Conservation (phyloP, 805 yeast species). For the Teunomyces tritomae region DNA sequence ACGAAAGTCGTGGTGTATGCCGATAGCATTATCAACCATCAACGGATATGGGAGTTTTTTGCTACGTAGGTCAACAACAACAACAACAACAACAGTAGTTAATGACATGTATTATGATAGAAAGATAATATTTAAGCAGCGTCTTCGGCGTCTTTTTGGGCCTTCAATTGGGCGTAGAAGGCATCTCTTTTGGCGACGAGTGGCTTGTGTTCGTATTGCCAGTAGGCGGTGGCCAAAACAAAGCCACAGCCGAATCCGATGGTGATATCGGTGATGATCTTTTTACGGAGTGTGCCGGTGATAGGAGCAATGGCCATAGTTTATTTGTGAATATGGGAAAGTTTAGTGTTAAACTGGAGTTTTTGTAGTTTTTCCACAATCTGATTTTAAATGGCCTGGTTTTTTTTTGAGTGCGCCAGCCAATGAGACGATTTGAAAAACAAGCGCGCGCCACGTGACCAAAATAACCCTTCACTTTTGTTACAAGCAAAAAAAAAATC, state of each 20-base stretch:
- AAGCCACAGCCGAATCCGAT: slow-evolving; percentile 65
- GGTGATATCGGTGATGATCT: slow-evolving; percentile 73
- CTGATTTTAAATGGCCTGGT: background rate
- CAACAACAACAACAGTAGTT: background rate
- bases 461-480: background rate
- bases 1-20: slow-evolving; percentile 43
- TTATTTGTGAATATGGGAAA: slow-evolving; percentile 5
- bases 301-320: slow-evolving; percentile 82
- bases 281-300: slow-evolving; percentile 77
- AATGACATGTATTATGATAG: background rate
- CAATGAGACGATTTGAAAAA: slow-evolving; percentile 2
- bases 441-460: background rate
- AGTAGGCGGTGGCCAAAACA: slow-evolving; percentile 58
- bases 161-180: slow-evolving; percentile 76
- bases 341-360: background rate
- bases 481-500: background rate
- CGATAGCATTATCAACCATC: slow-evolving; percentile 22
- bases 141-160: slow-evolving; percentile 64
- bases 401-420: background rate
- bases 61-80: background rate
- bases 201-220: slow-evolving; percentile 88
- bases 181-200: slow-evolving; percentile 74
- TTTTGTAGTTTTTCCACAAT: background rate
- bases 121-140: slow-evolving; percentile 18
- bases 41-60: slow-evolving; percentile 3